A percentile compares a stretch with the other conserved stretches of the same genome.
These are phyloP conservation scores for Marasmius sp. DNA, from an alignment of 1,284 basidiomycete genomes.

Conservation along the genomic window DNA sequence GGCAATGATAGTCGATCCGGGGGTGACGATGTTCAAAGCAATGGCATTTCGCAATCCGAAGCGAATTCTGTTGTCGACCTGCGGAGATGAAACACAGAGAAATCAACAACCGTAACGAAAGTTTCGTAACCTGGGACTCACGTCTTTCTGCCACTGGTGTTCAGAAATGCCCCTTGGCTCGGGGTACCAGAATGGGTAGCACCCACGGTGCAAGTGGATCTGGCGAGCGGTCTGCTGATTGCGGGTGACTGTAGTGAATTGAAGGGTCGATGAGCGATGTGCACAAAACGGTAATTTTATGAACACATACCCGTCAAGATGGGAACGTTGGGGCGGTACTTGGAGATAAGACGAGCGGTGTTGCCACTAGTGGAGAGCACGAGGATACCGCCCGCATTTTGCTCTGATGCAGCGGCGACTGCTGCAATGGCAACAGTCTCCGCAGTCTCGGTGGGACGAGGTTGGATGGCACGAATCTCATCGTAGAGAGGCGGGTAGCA, in stretches of 20 bases:
- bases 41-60: conserved; percentile 92
- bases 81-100: conserved; percentile 8
- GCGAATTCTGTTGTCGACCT: conserved; percentile 88
- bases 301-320: conserved; percentile 81
- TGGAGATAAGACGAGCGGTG: conserved; percentile 94
- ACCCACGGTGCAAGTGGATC: conserved; percentile 95
- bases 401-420: conserved; percentile 92
- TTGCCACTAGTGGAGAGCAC: conserved; percentile 97
- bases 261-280: conserved; percentile 1
- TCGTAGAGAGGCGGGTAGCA: conserved; percentile 93
- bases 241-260: conserved; percentile 74
- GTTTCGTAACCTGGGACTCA: conserved; percentile 42
- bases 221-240: conserved; percentile 95
- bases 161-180: conserved; percentile 86
- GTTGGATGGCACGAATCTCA: conserved; percentile 77
- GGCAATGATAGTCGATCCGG: conserved; percentile 90
- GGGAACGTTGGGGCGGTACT: conserved; percentile 93
- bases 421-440: conserved; percentile 95
- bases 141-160: conserved; percentile 98
- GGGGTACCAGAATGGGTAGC: conserved; percentile 97
- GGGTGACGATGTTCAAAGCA: conserved; percentile 83
- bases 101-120: conserved; percentile 25
- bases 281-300: not conserved
- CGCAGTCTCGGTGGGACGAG: conserved; percentile 86
- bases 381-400: conserved; percentile 91